Evolutionary conservation across 805 yeast genomes (phyloP), one percentile per base, ranked within the genome.

Genomic region (Spathaspora gorwiae): DNA sequence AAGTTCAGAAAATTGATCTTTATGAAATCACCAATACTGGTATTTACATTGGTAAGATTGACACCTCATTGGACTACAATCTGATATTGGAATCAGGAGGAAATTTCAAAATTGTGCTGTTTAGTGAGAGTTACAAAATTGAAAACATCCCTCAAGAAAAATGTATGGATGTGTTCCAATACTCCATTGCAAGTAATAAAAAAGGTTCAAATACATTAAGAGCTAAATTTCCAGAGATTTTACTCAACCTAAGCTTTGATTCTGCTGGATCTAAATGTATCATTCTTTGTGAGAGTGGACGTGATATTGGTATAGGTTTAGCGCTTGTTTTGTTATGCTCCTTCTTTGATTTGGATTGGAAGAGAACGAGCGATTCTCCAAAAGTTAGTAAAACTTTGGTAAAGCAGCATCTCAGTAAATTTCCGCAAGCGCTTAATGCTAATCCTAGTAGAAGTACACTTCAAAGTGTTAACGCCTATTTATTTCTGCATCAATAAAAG

Each of bases 371-470:
- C 8, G 14, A 32, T 43, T 48, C 19, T 29, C 52, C 35, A 29
- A 54, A 40, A 51, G 51, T 68, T 0, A 69, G 75, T 26, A 85
- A 85, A 56, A 79, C 73, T 26, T 59, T 69, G 7, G 74, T 86
- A 12, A 75, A 80, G 45, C 73, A 72, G 46, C 82, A 84, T 44
- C 62, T 88, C 29, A 75, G 80, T 2, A 60, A 59, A 39, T 54
- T 88, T 3, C 68, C 76, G 13, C 63, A 72, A 2, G 59, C 65
- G 7, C 59, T 76, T n/a, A 77, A 73, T 35, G 78, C 78, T 5
- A 85, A 87, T 48, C 95, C 96, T 0, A 81, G 90, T 45, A 68
- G 96, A 41, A 81, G 87, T 9, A 84, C 95, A 0, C 65, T 87
- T 35, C 90, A 84, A 53, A 76, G 90, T 27, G 80, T 86, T 2